Evolutionary conservation across 1,284 basidiomycete species (phyloP).

Genomic region (Irpex sp.): DNA sequence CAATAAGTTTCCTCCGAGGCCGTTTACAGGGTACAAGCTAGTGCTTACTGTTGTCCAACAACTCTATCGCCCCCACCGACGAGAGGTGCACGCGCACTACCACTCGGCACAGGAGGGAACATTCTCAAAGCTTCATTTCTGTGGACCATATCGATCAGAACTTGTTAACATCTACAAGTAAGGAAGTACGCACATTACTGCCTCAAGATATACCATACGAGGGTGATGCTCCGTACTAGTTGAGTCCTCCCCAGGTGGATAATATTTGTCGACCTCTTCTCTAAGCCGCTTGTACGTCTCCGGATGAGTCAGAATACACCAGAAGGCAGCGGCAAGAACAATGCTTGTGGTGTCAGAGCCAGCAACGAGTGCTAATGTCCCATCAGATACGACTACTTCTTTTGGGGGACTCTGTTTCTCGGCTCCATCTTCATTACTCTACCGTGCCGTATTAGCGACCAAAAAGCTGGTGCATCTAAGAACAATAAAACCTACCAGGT

Average conservation of each 20-base stretch:
- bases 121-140: constrained; percentile 22
- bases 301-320: constrained; percentile 19
- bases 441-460: not conserved
- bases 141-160: not conserved
- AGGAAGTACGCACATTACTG: constrained; percentile 21
- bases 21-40: not conserved
- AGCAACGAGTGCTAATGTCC: constrained; percentile 19
- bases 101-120: constrained; percentile 17
- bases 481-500: constrained; percentile 12
- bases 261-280: constrained; percentile 24
- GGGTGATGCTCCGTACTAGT: constrained; percentile 16
- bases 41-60: not conserved
- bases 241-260: constrained; percentile 21
- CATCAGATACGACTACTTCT: constrained; percentile 18
- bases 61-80: not conserved
- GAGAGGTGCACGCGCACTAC: constrained; percentile 6
- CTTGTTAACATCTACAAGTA: not conserved
- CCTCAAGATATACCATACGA: constrained; percentile 27
- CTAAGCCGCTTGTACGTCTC: constrained; percentile 19
- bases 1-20: not conserved
- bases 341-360: constrained; percentile 29
- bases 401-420: constrained; percentile 17
- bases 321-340: constrained; percentile 16
- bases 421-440: constrained; percentile 23
- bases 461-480: not conserved